Evolutionary conservation across 2,329 filamentous ascomycete species (phyloP), one percentile per base, ranked within the genome.

Genomic region (Colletotrichum falcatum): DNA sequence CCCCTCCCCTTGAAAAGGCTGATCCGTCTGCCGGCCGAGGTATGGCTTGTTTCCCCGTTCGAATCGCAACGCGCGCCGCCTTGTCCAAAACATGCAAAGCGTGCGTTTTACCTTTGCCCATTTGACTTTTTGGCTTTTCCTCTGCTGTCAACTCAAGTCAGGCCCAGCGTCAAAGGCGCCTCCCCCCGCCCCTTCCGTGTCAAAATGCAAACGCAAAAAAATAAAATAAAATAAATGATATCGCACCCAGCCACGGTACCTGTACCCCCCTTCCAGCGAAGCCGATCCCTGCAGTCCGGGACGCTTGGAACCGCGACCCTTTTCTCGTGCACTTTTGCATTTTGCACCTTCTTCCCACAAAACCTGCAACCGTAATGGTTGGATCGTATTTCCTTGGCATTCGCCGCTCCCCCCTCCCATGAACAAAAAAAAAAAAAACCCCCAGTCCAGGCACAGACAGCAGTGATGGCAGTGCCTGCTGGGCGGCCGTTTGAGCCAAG

Each of bases 401-500:
- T 26, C n/a, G 30, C 33, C 33, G 30, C 12, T 12, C 12, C 16
- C 49, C 28, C 49, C 7, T 28, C 8, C 11, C 51, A 12, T 48
- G 2, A 23, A 44, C 2, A 35, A 35, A 35, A 7, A 33, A 33
- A 33, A 33, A 33, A 16, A 49, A 7, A 18, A 46, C 9, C 37
- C 66, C 62, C 56, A 55, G 67, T 61, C 61, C 56, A 54, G 64
- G 64, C 64, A 48, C 12, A 12, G 18, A n/a, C 42, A 0, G 20
- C n/a, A n/a, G n/a, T n/a, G n/a, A n/a, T n/a, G n/a, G n/a, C n/a
- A n/a, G n/a, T n/a, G n/a, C n/a, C n/a, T n/a, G 30, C 46, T 42
- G 46, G 48, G 30, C 51, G 14, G 26, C 51, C 20, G 66, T 71
- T 68, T 63, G 58, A 68, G 65, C 68, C 64, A 68, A 59, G 68